Evolutionary conservation across 768 basidiomycete genomes (phyloP).

Genomic region (Exsudoporus frostii): DNA sequence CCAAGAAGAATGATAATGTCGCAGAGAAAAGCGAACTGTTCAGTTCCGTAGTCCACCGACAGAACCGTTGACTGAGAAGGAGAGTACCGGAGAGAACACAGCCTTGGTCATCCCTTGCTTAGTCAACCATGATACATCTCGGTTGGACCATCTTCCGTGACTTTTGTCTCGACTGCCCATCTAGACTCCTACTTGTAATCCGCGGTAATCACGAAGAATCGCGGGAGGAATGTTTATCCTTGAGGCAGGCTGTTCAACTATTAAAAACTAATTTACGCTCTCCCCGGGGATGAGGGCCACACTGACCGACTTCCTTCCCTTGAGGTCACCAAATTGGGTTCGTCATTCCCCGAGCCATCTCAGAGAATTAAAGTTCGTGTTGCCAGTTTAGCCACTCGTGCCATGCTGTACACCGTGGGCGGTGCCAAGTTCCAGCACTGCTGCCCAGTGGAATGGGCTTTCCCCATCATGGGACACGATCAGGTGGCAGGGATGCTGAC

Average conservation of each 20-base stretch:
- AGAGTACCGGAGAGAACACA: not conserved
- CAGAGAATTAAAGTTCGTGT: not conserved
- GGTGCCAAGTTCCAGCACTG: not conserved
- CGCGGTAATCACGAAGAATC: not conserved
- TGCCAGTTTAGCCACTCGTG: not conserved
- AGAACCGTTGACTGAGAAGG: not conserved
- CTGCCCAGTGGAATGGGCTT: not conserved
- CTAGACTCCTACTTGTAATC: not conserved
- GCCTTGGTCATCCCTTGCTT: constrained; percentile 13
- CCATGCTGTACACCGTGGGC: constrained; percentile 1
- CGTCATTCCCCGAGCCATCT: not conserved
- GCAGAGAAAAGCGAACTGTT: not conserved
- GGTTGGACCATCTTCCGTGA: not conserved
- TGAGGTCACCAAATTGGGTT: not conserved
- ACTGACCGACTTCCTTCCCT: not conserved
- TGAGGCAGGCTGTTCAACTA: not conserved
- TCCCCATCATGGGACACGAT: not conserved
- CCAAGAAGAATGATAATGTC: not conserved
- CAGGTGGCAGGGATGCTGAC: not conserved
- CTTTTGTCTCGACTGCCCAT: not conserved
- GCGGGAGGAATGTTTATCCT: not conserved
- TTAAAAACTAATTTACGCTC: not conserved
- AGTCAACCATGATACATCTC: constrained; percentile 9
- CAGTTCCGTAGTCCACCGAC: constrained; percentile 6
- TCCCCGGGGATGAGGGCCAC: constrained; percentile 3